Conservation (phyloP, 2,329 filamentous ascomycete species). For the Rhynchosporium secalis region DNA sequence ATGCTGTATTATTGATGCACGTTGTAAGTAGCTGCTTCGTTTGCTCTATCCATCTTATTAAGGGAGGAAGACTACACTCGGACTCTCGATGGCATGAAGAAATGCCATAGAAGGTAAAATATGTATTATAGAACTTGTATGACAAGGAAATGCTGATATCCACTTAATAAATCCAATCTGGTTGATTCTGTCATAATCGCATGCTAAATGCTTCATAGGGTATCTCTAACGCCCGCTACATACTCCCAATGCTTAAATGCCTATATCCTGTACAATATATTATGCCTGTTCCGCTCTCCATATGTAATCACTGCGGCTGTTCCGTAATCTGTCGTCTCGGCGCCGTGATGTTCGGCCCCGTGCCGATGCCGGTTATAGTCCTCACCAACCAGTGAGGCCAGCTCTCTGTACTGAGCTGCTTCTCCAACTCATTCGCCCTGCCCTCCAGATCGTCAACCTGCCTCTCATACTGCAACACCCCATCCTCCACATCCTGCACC, state of each 20-base stretch:
- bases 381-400: constrained; percentile 40
- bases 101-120: constrained; percentile 16
- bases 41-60: background rate
- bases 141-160: constrained; percentile 28
- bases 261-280: constrained; percentile 15
- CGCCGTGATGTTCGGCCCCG: constrained; percentile 35
- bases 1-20: constrained; percentile 13
- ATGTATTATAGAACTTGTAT: constrained; percentile 31
- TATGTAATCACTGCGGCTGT: background rate
- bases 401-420: constrained; percentile 36
- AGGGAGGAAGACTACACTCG: background rate
- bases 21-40: background rate
- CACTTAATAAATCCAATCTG: constrained; percentile 19
- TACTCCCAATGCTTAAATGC: constrained; percentile 20
- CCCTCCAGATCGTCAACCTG: constrained; percentile 73
- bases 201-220: constrained; percentile 33
- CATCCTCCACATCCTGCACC: constrained; percentile 84
- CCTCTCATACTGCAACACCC: constrained; percentile 74
- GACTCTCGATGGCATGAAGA: constrained; percentile 7
- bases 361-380: constrained; percentile 39
- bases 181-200: background rate
- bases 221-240: constrained; percentile 36
- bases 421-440: constrained; percentile 61
- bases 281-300: background rate
- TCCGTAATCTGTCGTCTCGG: constrained; percentile 14